Evolutionary conservation across 1,139 yeast genomes (phyloP).

Genomic region (Wickerhamomyces sp.): DNA sequence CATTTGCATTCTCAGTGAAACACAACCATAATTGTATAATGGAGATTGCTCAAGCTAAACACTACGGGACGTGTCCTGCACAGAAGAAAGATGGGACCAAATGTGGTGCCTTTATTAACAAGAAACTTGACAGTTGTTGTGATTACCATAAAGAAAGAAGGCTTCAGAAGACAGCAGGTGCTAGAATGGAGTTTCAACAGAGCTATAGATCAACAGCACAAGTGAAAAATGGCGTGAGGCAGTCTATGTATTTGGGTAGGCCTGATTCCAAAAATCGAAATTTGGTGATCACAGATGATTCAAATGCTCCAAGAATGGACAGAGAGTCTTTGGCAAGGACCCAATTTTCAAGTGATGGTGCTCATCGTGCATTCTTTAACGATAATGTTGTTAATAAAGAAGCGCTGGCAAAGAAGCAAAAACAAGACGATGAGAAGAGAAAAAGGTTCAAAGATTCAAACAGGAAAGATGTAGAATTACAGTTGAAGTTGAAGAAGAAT

Average conservation of each 20-base stretch:
- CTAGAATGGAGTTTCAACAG: slow-evolving; percentile 73
- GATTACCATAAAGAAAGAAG: slow-evolving; percentile 64
- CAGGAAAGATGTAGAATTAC: slow-evolving; percentile 28
- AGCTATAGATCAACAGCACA: slow-evolving; percentile 43
- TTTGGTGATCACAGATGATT: slow-evolving; percentile 29
- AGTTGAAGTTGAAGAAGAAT: slow-evolving; percentile 22
- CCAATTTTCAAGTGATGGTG: slow-evolving; percentile 33
- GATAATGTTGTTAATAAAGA: slow-evolving; percentile 46
- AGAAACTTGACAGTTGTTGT: slow-evolving; percentile 50
- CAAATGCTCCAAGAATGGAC: slow-evolving; percentile 23
- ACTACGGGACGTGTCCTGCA: slow-evolving; percentile 63
- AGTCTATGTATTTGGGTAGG: slow-evolving; percentile 27
- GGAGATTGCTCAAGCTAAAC: slow-evolving; percentile 69
- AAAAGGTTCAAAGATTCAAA: slow-evolving; percentile 30
- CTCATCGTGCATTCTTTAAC: slow-evolving; percentile 43
- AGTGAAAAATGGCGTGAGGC: slow-evolving; percentile 32
- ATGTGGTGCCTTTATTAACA: slow-evolving; percentile 61
- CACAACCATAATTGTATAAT: slow-evolving; percentile 48
- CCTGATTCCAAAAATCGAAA: slow-evolving; percentile 13
- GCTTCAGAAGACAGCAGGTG: slow-evolving; percentile 46
- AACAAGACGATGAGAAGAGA: slow-evolving; percentile 28
- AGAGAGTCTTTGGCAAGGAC: slow-evolving; percentile 20
- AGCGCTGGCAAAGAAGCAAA: slow-evolving; percentile 31
- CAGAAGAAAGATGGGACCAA: slow-evolving; percentile 37
- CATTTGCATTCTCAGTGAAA: slow-evolving; percentile 59